Evolutionary conservation across 2,329 filamentous ascomycete species (phyloP).

Genomic region (Penicillium sp.): DNA sequence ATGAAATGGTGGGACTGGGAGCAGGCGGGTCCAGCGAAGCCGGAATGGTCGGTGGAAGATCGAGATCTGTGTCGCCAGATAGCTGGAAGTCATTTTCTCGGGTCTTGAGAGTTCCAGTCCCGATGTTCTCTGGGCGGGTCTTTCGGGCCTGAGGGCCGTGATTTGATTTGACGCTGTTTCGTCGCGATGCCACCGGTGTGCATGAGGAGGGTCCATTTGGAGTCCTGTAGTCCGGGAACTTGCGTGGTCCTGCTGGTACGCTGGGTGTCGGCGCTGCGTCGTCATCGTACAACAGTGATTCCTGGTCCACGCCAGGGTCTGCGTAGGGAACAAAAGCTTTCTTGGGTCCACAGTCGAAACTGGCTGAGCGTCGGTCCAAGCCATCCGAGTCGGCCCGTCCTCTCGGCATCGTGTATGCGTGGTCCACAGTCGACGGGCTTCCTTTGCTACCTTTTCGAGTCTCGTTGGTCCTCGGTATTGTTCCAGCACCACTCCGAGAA

Average conservation of each 20-base stretch:
- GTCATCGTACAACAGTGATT: constrained; percentile 44
- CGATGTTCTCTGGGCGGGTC: constrained; percentile 40
- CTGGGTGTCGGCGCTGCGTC: constrained; percentile 85
- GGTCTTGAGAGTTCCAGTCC: constrained; percentile 34
- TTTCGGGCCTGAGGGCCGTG: constrained; percentile 39
- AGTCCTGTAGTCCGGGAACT: constrained; percentile 38
- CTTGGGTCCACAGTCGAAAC: constrained; percentile 46
- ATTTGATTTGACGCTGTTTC: constrained; percentile 46
- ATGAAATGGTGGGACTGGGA: constrained; percentile 53
- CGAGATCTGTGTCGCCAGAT: constrained; percentile 27
- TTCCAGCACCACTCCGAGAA: constrained; percentile 33
- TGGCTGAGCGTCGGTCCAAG: constrained; percentile 42
- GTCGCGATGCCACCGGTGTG: constrained; percentile 37
- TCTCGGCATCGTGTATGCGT: constrained; percentile 50
- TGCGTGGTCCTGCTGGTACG: constrained; percentile 73
- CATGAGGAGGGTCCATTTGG: constrained; percentile 27
- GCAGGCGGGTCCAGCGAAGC: constrained; percentile 50
- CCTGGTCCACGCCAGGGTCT: constrained; percentile 22
- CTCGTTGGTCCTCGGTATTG: constrained; percentile 25
- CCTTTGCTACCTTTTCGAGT: constrained; percentile 67
- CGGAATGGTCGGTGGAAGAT: constrained; percentile 43
- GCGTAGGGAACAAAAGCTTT: constrained; percentile 27
- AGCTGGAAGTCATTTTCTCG: constrained; percentile 32
- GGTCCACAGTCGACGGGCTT: constrained; percentile 74
- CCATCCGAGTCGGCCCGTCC: constrained; percentile 31